Evolutionary conservation across 2,329 filamentous ascomycete species (phyloP), one percentile per base, ranked within the genome.

Genomic region (Xylaria sp.): DNA sequence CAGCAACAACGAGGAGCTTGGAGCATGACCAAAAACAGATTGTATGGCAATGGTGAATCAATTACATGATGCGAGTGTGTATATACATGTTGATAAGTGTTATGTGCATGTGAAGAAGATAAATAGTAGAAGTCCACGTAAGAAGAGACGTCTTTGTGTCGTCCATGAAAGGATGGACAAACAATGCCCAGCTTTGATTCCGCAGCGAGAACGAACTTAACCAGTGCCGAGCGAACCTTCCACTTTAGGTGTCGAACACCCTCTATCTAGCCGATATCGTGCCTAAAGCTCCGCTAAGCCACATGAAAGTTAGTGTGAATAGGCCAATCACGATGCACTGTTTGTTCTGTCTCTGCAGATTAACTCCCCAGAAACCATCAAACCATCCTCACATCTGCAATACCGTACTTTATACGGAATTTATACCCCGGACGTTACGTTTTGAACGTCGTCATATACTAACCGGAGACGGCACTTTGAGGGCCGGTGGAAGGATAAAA

Each of bases 11-110:
- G 23, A 30, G 23, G 4, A 6, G 11, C 30, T 30, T 11, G 44
- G 47, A 57, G 54, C 59, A 63, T 61, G 51, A 48, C 57, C 42
- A 58, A 46, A 46, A 16, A 46, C 3, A 42, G 37, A 46, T 46
- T 10, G 37, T 10, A 10, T 42, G 13, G 5, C 37, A 42, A 42
- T 42, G 5, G 37, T 42, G 37, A 42, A 2, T 42, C 9, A 42
- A 42, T 13, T 42, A 42, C 37, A 42, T 42, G 13, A 42, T 13
- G 37, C 8, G 9, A 42, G 13, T 42, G 37, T 42, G 13, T 42
- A 42, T 42, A 42, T 42, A 42, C 9, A 13, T 42, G 3, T 30
- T 30, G 23, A 30, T 30, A 30, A 30, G 23, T 30, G 23, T 30
- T 5, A 30, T 30, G 23, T 30, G 23, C 5, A 5, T 30, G 4